Evolutionary conservation across 345 rosid genomes (phyloP), one percentile per base, ranked within the genome.

Genomic region (Eucalyptus pumila): DNA sequence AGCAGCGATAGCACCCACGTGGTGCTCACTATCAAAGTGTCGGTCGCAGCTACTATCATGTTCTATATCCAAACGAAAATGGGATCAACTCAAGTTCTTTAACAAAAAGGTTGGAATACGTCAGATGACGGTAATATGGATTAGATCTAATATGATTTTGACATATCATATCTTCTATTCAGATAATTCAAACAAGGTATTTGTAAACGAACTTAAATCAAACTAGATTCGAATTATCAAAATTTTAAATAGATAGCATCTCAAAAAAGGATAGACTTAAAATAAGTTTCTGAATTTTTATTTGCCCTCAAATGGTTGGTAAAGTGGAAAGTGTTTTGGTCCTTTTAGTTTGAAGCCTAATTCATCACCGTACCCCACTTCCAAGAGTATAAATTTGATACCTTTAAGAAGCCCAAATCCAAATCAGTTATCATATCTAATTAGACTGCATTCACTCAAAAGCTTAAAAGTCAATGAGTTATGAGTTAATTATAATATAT

Each of bases 1-100:
- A 94, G 87, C 15, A 92, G 76, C 15, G 93, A 92, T 24, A 94
- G 42, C 23, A 91, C 88, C 95, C 93, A 93, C 42, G 87, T 89
- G 32, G 89, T 26, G 90, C 87, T 5, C 69, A 91, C 91, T 85
- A 85, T 87, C n/a, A 91, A 62, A 14, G 94, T 89, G 88, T 94
- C 95, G 48, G 85, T 89, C 44, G 90, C 93, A 23, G 91, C 92
- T 80, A 85, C 21, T 26, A 92, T 65, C 81, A 91, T 13, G 83
- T 86, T 90, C 92, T 93, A 89, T 27, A 85, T 76, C 83, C 45
- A 76, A 76, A 37, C 23, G 45, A 40, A 76, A 37, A 37, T 76
- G 47, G 44, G 47, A 37, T 76, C 23, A 76, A 19, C 83, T 76
- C 83, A 19, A 76, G 14, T 76, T 45, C 83, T 76, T 37, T 21